Percentiles rank a stretch among this genome's conserved stretches.
phyloP scores from a whole-genome alignment of 441 rosid species.

The Aleurites moluccanus region DNA sequence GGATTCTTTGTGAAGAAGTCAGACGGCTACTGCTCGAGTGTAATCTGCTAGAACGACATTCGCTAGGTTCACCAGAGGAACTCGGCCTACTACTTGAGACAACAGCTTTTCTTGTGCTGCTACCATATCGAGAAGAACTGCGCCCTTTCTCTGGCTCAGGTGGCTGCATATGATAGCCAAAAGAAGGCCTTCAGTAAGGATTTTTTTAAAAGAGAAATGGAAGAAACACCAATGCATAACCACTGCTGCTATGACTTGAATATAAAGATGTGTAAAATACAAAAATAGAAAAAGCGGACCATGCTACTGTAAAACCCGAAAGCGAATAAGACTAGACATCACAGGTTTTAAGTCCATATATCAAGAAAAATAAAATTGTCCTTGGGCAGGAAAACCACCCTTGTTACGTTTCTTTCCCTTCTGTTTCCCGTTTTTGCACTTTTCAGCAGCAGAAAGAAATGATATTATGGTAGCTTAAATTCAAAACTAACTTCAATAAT shows the following conservation, averaged over 20 bases:
- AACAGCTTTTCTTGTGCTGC: conserved; percentile 62
- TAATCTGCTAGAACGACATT: conserved; percentile 55
- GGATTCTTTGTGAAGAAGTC: conserved; percentile 65
- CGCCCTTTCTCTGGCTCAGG: conserved; percentile 59
- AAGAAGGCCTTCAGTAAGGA: conserved; percentile 10
- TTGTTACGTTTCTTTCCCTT: not conserved
- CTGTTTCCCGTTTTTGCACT: not conserved
- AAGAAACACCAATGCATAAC: not conserved
- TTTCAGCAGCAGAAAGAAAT: conserved; percentile 1
- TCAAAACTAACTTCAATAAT: not conserved
- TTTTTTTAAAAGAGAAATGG: not conserved
- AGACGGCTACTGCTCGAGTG: conserved; percentile 56
- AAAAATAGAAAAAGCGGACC: not conserved
- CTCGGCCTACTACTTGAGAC: conserved; percentile 66
- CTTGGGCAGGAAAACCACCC: too few relatives aligned
- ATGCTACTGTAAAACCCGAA: not conserved
- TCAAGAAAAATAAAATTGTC: not conserved
- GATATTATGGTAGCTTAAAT: not conserved
- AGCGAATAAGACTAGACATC: not conserved
- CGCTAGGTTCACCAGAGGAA: conserved; percentile 78
- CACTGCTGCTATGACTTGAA: not conserved
- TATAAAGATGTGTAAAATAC: conserved; percentile 1
- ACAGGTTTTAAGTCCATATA: too few relatives aligned
- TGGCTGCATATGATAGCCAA: conserved; percentile 44
- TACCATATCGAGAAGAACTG: conserved; percentile 72